Conservation (phyloP, 306 rosid genomes). For the Alnus glutinosa region DNA sequence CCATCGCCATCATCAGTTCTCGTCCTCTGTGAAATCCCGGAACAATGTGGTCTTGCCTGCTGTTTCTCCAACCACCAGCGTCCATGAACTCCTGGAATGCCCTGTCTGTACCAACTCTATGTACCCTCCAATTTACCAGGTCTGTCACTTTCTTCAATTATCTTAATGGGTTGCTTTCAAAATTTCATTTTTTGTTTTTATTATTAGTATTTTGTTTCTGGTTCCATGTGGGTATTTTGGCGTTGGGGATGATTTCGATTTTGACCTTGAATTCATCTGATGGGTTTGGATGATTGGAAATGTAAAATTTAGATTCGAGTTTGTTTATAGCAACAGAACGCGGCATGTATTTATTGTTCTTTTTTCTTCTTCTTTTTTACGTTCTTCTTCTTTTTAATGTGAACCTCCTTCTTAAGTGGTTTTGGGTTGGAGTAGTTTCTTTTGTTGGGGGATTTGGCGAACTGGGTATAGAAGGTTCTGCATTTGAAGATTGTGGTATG, state of each 20-base stretch:
- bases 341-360: not conserved
- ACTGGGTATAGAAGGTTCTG: not conserved
- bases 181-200: not conserved
- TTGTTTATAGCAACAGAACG: not conserved
- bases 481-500: not conserved
- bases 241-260: not conserved
- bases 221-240: conserved; percentile 7
- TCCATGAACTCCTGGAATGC: conserved; percentile 32
- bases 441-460: not conserved
- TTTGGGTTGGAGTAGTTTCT: not conserved
- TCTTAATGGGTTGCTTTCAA: not conserved
- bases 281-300: not conserved
- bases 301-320: conserved; percentile 6
- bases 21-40: conserved; percentile 4
- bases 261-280: not conserved
- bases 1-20: conserved; percentile 11
- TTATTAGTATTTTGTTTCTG: not conserved
- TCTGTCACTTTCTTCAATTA: conserved; percentile 14
- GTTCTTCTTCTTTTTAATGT: not conserved
- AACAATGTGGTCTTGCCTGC: conserved; percentile 1
- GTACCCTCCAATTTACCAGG: conserved; percentile 39
- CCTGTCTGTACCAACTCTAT: conserved; percentile 30
- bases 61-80: conserved; percentile 9
- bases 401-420: not conserved
- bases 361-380: not conserved